These are phyloP conservation scores for Alternaria sp. DNA, from an alignment of 2,329 filamentous ascomycete species.

Conservation along the genomic window DNA sequence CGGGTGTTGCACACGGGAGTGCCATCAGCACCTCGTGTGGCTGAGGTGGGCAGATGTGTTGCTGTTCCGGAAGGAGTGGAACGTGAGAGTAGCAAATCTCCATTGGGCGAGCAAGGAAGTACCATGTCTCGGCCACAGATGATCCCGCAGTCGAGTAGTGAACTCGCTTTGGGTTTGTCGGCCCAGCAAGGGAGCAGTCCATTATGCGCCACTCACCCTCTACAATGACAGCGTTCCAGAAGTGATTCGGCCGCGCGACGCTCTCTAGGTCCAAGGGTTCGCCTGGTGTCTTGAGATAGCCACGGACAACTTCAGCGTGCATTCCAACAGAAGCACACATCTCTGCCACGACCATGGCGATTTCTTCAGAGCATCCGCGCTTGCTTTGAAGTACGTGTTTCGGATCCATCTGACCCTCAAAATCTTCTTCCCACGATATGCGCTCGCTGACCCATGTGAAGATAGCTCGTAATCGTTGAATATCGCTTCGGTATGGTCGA, in stretches of 20 bases:
- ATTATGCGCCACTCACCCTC: slow-evolving; percentile 97
- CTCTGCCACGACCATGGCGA: slow-evolving; percentile 85
- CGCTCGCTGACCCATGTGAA: slow-evolving; percentile 98
- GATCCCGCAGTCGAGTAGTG: slow-evolving; percentile 77
- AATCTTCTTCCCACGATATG: slow-evolving; percentile 93
- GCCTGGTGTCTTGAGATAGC: slow-evolving; percentile 89
- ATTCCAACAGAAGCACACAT: slow-evolving; percentile 94
- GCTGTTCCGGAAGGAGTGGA: slow-evolving; percentile 83
- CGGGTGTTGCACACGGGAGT: slow-evolving; percentile 83
- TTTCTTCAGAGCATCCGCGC: slow-evolving; percentile 86
- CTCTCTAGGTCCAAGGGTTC: slow-evolving; percentile 77
- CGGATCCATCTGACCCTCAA: slow-evolving; percentile 84
- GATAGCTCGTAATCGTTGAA: slow-evolving; percentile 90
- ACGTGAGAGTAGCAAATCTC: slow-evolving; percentile 97
- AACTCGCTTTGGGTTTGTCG: slow-evolving; percentile 82
- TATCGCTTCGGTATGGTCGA: slow-evolving; percentile 90
- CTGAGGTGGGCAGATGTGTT: slow-evolving; percentile 90
- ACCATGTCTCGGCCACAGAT: slow-evolving; percentile 83
- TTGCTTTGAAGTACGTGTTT: slow-evolving; percentile 83
- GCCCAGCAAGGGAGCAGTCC: slow-evolving; percentile 90
- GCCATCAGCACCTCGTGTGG: slow-evolving; percentile 86
- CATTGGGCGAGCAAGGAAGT: slow-evolving; percentile 87
- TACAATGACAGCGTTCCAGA: slow-evolving; percentile 94
- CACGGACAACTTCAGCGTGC: slow-evolving; percentile 84
- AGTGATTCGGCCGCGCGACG: slow-evolving; percentile 90